Percentiles rank a stretch among this genome's conserved stretches.
Evolutionary conservation across 176 grass and related monocot genomes (phyloP).

Genomic region (Musa acuminata): DNA sequence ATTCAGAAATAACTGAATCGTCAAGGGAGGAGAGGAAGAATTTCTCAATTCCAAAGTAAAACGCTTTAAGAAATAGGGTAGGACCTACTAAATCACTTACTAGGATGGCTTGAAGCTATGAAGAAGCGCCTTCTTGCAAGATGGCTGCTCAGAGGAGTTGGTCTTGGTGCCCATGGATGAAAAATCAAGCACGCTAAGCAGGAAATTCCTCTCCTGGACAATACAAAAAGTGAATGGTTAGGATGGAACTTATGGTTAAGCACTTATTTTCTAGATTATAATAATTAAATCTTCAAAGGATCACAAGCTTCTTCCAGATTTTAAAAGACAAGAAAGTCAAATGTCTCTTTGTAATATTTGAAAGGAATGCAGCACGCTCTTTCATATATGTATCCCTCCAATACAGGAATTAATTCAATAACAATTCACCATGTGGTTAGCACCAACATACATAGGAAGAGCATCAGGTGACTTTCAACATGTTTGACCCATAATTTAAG

Average conservation of each 20-base stretch:
- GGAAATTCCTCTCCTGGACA: slow-evolving; percentile 85
- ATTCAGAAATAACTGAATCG: background rate
- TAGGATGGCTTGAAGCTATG: slow-evolving; percentile 48
- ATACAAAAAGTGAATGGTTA: slow-evolving; percentile 20
- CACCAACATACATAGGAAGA: background rate
- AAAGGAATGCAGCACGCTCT: background rate
- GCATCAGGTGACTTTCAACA: background rate
- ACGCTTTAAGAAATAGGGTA: background rate
- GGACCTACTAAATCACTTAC: background rate
- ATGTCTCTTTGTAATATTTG: background rate
- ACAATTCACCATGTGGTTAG: background rate
- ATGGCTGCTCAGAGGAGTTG: slow-evolving; percentile 56
- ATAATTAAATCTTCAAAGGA: background rate
- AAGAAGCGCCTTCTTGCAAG: slow-evolving; percentile 96
- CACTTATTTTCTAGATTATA: background rate
- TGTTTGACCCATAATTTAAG: background rate
- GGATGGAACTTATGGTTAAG: background rate
- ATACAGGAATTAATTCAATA: no score
- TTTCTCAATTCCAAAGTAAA: no score
- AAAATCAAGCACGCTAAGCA: slow-evolving; percentile 58
- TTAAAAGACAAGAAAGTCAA: background rate
- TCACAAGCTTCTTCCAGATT: background rate
- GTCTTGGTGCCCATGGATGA: slow-evolving; percentile 45
- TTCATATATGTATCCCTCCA: no score
- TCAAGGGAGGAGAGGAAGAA: no score